Conservation (phyloP, 192 early-diverging fungal genomes). For the Phycomyces blakesleeanus region DNA sequence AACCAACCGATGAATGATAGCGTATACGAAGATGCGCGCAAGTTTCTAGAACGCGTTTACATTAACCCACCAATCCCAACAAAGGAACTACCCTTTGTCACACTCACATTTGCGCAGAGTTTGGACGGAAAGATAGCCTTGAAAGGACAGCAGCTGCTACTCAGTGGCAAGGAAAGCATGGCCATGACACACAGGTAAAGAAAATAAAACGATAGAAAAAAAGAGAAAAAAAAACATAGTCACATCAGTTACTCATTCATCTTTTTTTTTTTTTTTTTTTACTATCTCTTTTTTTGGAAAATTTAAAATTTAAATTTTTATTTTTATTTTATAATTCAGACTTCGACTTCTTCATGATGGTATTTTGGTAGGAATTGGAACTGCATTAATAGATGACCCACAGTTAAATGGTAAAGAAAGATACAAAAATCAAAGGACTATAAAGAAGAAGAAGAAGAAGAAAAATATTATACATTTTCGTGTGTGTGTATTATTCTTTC, state of each 20-base stretch:
- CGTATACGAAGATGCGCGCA: slow-evolving; percentile 13
- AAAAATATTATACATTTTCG: too few relatives aligned
- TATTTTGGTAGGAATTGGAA: slow-evolving; percentile 85
- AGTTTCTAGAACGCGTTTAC: slow-evolving; percentile 10
- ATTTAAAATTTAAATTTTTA: too few relatives aligned
- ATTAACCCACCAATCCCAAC: not conserved
- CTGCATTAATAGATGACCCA: slow-evolving; percentile 78
- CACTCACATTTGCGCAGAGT: slow-evolving; percentile 88
- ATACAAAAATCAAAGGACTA: too few relatives aligned
- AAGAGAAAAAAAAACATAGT: not conserved
- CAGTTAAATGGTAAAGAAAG: slow-evolving; percentile 57
- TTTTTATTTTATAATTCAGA: slow-evolving; percentile 28
- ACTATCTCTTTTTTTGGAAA: too few relatives aligned
- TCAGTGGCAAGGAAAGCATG: slow-evolving; percentile 73
- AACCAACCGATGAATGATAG: not conserved
- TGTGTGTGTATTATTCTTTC: too few relatives aligned
- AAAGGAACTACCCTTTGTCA: slow-evolving; percentile 48
- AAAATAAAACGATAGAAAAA: not conserved
- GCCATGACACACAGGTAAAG: slow-evolving; percentile 71
- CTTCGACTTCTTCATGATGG: slow-evolving; percentile 71
- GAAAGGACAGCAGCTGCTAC: slow-evolving; percentile 52
- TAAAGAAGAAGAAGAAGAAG: too few relatives aligned
- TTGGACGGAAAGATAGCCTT: slow-evolving; percentile 77
- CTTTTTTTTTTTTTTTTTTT: not conserved
- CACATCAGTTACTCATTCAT: not conserved